Evolutionary conservation across 2,329 filamentous ascomycete species (phyloP).

Genomic region (Thelonectria olida): DNA sequence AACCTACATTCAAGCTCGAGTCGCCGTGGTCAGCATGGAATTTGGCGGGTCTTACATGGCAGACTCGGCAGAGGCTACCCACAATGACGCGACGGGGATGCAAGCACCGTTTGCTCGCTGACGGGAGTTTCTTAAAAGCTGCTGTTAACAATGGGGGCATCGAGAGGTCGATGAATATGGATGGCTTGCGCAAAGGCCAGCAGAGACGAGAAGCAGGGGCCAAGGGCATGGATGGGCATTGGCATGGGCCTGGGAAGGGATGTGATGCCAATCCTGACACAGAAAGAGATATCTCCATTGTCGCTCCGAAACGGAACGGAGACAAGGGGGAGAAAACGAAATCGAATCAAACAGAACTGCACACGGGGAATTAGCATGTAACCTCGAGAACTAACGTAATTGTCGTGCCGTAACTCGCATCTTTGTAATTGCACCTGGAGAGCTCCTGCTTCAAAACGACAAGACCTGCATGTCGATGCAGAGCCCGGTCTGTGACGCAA

Average conservation of each 20-base stretch:
- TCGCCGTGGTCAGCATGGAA: constrained; percentile 9
- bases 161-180: not conserved
- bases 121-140: not conserved
- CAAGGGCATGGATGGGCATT: not conserved
- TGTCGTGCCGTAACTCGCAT: not conserved
- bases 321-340: not conserved
- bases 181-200: not conserved
- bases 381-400: no score
- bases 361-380: not conserved
- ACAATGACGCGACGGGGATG: constrained; percentile 19
- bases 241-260: not conserved
- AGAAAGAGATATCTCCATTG: not conserved
- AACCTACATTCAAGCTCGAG: no score
- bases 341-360: not conserved
- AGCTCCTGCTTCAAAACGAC: no score
- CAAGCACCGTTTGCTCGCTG: constrained; percentile 1
- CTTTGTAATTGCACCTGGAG: not conserved
- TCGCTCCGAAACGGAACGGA: not conserved
- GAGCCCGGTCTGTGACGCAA: constrained; percentile 19
- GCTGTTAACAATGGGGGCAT: not conserved
- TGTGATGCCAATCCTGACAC: not conserved
- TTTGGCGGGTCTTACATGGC: constrained; percentile 14
- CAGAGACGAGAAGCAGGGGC: not conserved
- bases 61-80: constrained; percentile 2
- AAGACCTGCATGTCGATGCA: no score